Evolutionary conservation across 2,329 filamentous ascomycete genomes (phyloP), one percentile per base, ranked within the genome.

Genomic region (Grosmannia huntii): DNA sequence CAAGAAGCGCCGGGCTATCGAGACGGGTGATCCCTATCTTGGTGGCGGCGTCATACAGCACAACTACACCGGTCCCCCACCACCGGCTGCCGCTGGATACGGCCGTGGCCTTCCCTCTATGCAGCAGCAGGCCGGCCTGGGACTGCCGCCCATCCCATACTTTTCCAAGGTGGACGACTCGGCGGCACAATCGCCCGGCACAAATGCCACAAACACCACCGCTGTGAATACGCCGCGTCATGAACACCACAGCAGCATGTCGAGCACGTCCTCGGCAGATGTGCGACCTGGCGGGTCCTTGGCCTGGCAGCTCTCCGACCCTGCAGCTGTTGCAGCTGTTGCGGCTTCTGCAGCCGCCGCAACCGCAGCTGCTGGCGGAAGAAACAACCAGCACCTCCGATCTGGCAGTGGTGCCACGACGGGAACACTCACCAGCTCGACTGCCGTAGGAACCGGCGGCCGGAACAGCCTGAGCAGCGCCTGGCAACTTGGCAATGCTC

Each of bases 11-110:
- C 49, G 46, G 21, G 44, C 41, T 27, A 51, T 55, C n/a, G 53
- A 55, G 14, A 60, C 60, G 27, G 62, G 61, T 12, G 75, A 76
- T 60, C 59, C 65, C 19, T 75, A 72, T 65, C 75, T 72, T 63
- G 72, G 70, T 63, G 3, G 48, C 49, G 36, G 28, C 28, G 23
- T 5, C 14, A 23, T 23, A 16, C 53, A 28, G 14, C 36, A 44
- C 54, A 41, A 57, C 27, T 63, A 62, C 50, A 51, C 60, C 3
- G 62, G 60, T 10, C 58, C 58, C 10, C 59, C 61, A 5, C 57
- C 60, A 4, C 59, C 62, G 4, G 46, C 33, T 4, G 56, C 55
- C 6, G 44, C 55, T 41, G 27, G 57, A 19, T 58, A 58, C 12
- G 52, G 52, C 52, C 28, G 27, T 4, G 19, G 31, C 28, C 14